These are phyloP conservation scores for Tolypocladium sp. DNA, from an alignment of 2,329 filamentous ascomycete species.

Conservation along the genomic window DNA sequence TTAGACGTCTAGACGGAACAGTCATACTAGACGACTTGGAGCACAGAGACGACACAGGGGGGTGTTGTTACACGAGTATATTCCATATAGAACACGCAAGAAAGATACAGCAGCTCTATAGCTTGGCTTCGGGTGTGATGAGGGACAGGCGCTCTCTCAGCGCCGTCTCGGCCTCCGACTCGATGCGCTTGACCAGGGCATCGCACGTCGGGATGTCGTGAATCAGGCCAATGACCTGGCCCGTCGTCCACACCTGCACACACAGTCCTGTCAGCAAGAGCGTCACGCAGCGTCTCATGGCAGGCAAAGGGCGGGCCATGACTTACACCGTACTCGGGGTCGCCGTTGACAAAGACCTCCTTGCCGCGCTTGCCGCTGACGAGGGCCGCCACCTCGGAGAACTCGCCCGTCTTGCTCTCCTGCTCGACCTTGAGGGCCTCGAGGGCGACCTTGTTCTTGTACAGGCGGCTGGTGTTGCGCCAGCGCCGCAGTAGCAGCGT, in stretches of 20 bases:
- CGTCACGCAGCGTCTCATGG: background rate
- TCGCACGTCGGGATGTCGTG: conserved; percentile 74
- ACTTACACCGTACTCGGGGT: conserved; percentile 80
- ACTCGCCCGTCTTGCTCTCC: conserved; percentile 77
- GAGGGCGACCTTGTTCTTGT: conserved; percentile 78
- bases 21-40: background rate
- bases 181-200: conserved; percentile 60
- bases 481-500: conserved; percentile 80
- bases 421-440: conserved; percentile 76
- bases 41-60: background rate
- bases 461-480: conserved; percentile 86
- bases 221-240: conserved; percentile 86
- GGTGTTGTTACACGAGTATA: background rate
- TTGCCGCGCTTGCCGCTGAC: conserved; percentile 87
- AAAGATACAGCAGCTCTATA: conserved; percentile 27
- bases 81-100: background rate
- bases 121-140: conserved; percentile 47
- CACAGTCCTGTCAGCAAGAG: conserved; percentile 8
- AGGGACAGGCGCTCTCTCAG: conserved; percentile 51
- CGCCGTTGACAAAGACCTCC: conserved; percentile 86
- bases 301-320: background rate
- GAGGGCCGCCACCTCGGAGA: conserved; percentile 75
- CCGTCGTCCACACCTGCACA: conserved; percentile 83
- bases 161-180: conserved; percentile 63
- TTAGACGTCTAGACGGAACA: background rate